Base-by-base conservation (phyloP, 2,329 filamentous ascomycete species). In the Aspergillus novofumigatus region DNA sequence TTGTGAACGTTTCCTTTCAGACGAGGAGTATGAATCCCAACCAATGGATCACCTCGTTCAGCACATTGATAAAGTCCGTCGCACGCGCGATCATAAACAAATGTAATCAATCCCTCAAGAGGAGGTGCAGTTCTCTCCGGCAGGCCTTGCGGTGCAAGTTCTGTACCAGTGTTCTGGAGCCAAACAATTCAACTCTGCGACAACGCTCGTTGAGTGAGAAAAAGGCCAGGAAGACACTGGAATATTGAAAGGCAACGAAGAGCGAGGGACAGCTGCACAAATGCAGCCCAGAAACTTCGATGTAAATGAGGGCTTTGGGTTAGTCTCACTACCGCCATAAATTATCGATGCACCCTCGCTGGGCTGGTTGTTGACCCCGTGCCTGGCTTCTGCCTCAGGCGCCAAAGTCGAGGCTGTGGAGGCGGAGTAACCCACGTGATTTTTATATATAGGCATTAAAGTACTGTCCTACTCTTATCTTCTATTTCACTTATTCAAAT, bases 381-480 rank as follows among this genome's bases (percentile, higher is more conserved):
- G 38, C 21, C 20, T 20, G 29, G n/a, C 28, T 11, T 8, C n/a
- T 45, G 56, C 59, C 57, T 55, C 28, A 59, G 58, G 55, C 52
- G 14, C 42, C 14, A 48, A 41, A 14, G 20, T 11, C 21, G 41
- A 21, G n/a, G 21, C 7, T 21, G 41, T 10, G 41, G n/a, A 21
- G 52, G 25, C n/a, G 26, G 10, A 23, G 17, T n/a, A 21, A 3
- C 35, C 44, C 54, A 59, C 58, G 52, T 59, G 58, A 57, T 35
- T 14, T 32, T 8, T 47, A 47, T 47, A 11, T 47, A 47, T 47
- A 45, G 42, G 21, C 7, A 11, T 45, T 6, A 6, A 11, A 21
- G 7, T 21, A 21, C 42, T 20, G 21, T 45, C 9, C 42, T 45
- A 17, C 32, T 7, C 32, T 3, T 17, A 6, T 38, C 32, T 17